A percentile compares a stretch with the other conserved stretches of the same genome.
phyloP scores from a whole-genome alignment of 352 stramenopile species.

The Lagenidium giganteum region DNA sequence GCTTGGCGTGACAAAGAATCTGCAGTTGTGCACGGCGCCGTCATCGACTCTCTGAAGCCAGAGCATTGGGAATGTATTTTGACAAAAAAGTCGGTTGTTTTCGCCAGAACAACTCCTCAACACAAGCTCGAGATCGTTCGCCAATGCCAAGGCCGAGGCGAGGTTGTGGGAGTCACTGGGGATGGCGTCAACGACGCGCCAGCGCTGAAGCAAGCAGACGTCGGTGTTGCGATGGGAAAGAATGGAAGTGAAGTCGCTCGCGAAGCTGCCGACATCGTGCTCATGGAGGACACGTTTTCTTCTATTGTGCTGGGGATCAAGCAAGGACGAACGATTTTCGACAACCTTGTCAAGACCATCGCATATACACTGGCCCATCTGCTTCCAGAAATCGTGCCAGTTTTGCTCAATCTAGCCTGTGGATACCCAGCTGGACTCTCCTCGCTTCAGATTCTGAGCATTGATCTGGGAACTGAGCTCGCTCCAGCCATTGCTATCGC shows the following conservation, averaged over 20 bases:
- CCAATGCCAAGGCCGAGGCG: constrained; percentile 28
- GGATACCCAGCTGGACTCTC: constrained; percentile 75
- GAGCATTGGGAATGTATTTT: constrained; percentile 29
- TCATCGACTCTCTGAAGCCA: constrained; percentile 23
- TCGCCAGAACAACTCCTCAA: constrained; percentile 90
- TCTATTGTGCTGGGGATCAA: constrained; percentile 87
- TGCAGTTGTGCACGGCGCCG: constrained; percentile 53
- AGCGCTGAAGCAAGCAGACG: constrained; percentile 81
- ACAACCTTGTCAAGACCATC: constrained; percentile 93
- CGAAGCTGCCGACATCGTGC: constrained; percentile 92
- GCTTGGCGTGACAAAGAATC: constrained; percentile 28
- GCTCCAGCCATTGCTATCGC: constrained; percentile 86
- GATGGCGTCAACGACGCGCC: constrained; percentile 64
- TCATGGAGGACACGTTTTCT: constrained; percentile 95
- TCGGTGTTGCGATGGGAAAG: constrained; percentile 96
- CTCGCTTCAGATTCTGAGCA: constrained; percentile 86
- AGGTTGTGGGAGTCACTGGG: constrained; percentile 76
- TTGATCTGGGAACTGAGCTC: constrained; percentile 88
- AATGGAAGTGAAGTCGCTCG: constrained; percentile 93
- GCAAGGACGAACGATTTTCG: constrained; percentile 52
- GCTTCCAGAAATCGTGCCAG: constrained; percentile 68
- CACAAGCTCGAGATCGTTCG: constrained; percentile 84
- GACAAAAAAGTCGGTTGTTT: constrained; percentile 79
- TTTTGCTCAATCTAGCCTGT: constrained; percentile 75
- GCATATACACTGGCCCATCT: constrained; percentile 87